Evolutionary conservation across 2,329 filamentous ascomycete species (phyloP).

Genomic region (Paramyrothecium sp.): DNA sequence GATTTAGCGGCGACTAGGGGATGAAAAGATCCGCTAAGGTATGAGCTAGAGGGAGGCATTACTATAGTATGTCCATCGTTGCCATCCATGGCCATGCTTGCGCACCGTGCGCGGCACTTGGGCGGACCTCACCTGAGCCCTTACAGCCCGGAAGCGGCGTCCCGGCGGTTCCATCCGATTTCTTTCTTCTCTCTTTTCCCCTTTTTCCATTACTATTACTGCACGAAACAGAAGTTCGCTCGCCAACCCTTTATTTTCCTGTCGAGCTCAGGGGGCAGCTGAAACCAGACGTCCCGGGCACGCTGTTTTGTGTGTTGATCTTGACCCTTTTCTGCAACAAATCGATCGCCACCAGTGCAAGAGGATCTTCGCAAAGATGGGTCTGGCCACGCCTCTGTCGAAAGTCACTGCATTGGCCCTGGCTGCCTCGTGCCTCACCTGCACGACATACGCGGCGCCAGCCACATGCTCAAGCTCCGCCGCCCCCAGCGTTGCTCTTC

Average conservation of each 20-base stretch:
- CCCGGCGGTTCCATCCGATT: background rate
- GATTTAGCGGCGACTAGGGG: background rate
- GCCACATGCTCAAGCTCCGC: background rate
- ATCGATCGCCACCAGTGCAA: slow-evolving; percentile 2
- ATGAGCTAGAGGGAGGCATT: background rate
- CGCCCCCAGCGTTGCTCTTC: slow-evolving; percentile 12
- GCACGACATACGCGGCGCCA: background rate
- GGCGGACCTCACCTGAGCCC: background rate
- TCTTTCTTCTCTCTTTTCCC: background rate
- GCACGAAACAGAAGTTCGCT: too few species aligned
- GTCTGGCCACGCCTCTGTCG: slow-evolving; percentile 10
- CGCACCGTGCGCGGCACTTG: background rate
- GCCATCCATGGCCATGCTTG: background rate
- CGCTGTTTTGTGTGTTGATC: slow-evolving; percentile 6
- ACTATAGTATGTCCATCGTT: background rate
- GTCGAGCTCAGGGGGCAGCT: too few species aligned
- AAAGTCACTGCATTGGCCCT: slow-evolving; percentile 12
- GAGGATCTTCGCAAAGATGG: slow-evolving; percentile 9
- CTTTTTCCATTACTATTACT: background rate
- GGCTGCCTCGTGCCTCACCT: slow-evolving; percentile 11
- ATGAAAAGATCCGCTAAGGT: background rate
- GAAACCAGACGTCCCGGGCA: too few species aligned
- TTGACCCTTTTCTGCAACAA: slow-evolving; percentile 9
- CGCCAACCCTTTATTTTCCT: too few species aligned
- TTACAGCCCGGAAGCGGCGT: background rate